These are phyloP conservation scores for Saprolegnia diclina DNA, from an alignment of 352 stramenopile genomes.

Conservation along the genomic window DNA sequence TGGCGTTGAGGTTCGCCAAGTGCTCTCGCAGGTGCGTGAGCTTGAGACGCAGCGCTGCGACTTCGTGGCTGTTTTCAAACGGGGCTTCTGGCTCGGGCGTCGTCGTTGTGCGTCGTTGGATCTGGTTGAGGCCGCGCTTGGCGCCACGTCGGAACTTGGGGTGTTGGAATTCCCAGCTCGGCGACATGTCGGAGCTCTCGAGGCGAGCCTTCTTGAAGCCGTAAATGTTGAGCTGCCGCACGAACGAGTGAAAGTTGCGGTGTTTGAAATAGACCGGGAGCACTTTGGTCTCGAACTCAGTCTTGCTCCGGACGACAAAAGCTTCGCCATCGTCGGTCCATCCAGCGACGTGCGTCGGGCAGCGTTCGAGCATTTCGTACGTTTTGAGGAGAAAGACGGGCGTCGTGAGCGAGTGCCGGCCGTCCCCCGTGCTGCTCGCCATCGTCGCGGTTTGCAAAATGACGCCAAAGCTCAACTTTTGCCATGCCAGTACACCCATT, in stretches of 20 bases:
- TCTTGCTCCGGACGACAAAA: constrained; percentile 87
- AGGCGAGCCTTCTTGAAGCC: constrained; percentile 29
- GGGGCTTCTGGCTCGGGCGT: neutral
- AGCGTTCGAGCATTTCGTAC: neutral
- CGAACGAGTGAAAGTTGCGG: constrained; percentile 29
- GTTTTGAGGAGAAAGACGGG: neutral
- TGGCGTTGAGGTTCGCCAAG: neutral
- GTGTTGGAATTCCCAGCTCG: neutral
- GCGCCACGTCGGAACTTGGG: neutral
- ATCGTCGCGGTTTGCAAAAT: too few relatives aligned
- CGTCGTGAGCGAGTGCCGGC: neutral
- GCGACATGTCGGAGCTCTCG: neutral
- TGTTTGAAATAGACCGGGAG: constrained; percentile 32
- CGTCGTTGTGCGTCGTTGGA: neutral
- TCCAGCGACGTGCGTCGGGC: neutral
- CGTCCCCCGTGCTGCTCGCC: too few relatives aligned
- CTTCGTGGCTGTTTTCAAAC: neutral
- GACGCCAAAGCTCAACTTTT: too few relatives aligned
- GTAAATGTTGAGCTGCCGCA: constrained; percentile 37
- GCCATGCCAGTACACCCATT: too few relatives aligned
- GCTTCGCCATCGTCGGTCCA: neutral
- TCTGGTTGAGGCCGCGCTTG: neutral
- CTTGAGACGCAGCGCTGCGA: neutral
- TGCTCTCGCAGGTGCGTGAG: neutral
- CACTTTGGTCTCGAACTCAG: constrained; percentile 30